phyloP scores from a whole-genome alignment of 2,329 filamentous ascomycete species.

The Fusarium tuaranense region DNA sequence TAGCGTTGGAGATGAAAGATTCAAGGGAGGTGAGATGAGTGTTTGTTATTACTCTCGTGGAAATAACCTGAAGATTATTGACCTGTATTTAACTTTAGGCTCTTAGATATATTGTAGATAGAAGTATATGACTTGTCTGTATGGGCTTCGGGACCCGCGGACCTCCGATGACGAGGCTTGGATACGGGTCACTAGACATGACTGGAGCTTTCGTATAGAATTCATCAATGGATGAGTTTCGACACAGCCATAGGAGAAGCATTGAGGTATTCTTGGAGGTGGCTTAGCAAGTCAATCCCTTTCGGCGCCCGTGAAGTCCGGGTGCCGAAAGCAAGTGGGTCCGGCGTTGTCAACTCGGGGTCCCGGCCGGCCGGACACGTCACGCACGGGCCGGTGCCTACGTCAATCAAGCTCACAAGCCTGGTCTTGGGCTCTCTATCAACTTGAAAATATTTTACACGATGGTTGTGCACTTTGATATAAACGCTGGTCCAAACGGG shows the following conservation, averaged over 20 bases:
- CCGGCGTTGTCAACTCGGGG: not conserved
- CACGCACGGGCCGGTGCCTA: not conserved
- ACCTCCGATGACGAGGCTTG: not conserved
- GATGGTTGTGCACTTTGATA: too few relatives aligned
- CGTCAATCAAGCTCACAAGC: not conserved
- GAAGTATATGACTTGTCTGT: not conserved
- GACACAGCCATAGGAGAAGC: not conserved
- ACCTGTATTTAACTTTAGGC: not conserved
- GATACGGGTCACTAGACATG: not conserved
- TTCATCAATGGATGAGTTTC: not conserved
- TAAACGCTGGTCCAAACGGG: too few relatives aligned
- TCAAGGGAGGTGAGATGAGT: not conserved
- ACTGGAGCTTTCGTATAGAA: not conserved
- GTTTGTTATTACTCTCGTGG: not conserved
- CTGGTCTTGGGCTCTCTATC: not conserved
- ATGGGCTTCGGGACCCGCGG: not conserved
- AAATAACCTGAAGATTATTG: not conserved
- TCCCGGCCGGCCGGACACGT: not conserved
- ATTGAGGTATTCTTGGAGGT: not conserved
- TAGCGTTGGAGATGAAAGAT: not conserved
- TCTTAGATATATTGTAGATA: not conserved
- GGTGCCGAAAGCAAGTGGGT: not conserved
- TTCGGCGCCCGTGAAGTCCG: not conserved
- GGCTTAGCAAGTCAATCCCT: not conserved
- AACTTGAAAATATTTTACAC: too few relatives aligned